phyloP scores from a whole-genome alignment of 2,329 filamentous ascomycete species.

The Corynespora cassiicola region DNA sequence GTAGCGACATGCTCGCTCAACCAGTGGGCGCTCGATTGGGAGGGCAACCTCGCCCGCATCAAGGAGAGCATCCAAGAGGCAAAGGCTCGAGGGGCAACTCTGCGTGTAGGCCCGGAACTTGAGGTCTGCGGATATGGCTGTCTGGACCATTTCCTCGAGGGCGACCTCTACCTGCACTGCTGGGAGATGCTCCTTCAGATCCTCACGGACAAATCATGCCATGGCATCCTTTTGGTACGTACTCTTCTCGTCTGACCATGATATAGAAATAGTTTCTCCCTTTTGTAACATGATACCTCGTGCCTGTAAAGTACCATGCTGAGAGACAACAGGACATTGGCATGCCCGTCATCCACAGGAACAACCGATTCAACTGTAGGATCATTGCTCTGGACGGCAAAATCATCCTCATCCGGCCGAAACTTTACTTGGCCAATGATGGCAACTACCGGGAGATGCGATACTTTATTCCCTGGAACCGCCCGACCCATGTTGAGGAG shows the following conservation, averaged over 20 bases:
- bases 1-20: constrained; percentile 39
- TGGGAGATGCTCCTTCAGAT: constrained; percentile 68
- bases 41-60: constrained; percentile 68
- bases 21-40: constrained; percentile 28
- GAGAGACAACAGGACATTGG: no score
- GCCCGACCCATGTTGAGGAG: constrained; percentile 64
- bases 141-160: constrained; percentile 32
- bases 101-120: constrained; percentile 62
- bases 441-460: constrained; percentile 61
- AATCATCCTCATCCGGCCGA: constrained; percentile 75
- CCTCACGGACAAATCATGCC: constrained; percentile 62
- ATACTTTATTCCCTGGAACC: constrained; percentile 43
- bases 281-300: no score
- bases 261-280: no score
- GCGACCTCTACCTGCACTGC: constrained; percentile 43
- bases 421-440: constrained; percentile 74
- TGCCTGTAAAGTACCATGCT: no score
- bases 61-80: constrained; percentile 66
- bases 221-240: no score
- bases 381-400: constrained; percentile 70
- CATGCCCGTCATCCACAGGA: constrained; percentile 62
- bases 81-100: constrained; percentile 64
- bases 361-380: constrained; percentile 65
- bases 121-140: constrained; percentile 38
- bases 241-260: no score